phyloP scores from a whole-genome alignment of 106 monocot genomes.

The Dendrobium officinale region DNA sequence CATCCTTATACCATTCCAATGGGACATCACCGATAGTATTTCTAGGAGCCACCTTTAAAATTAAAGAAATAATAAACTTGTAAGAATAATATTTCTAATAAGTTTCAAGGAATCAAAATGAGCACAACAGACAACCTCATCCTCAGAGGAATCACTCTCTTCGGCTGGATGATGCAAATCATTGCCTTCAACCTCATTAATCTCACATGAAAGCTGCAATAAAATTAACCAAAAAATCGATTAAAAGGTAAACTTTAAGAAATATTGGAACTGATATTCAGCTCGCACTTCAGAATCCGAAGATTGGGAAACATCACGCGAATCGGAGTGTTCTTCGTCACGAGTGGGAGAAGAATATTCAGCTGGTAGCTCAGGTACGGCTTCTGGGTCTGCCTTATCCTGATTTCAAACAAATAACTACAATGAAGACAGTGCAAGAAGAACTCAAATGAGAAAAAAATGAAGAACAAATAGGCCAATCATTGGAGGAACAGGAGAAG shows the following conservation, averaged over 20 bases:
- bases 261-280: neutral
- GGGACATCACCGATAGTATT: conserved; percentile 91
- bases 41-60: conserved; percentile 55
- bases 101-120: neutral
- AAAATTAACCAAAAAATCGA: neutral
- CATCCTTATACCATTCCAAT: conserved; percentile 82
- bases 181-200: neutral
- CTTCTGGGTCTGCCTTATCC: neutral
- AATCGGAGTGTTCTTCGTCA: neutral
- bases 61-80: neutral
- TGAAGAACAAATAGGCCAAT: neutral
- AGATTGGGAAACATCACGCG: neutral
- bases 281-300: neutral
- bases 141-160: conserved; percentile 94
- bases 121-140: conserved; percentile 48
- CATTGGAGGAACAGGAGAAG: neutral
- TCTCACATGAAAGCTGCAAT: neutral
- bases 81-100: neutral
- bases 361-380: neutral
- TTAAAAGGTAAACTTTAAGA: neutral
- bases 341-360: neutral
- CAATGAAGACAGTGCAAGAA: neutral
- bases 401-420: neutral
- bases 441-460: neutral
- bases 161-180: conserved; percentile 12